Percentiles rank a stretch among this genome's conserved stretches.
Evolutionary conservation across 345 rosid species (phyloP).

Genomic region (Mallotus nudiflorus): DNA sequence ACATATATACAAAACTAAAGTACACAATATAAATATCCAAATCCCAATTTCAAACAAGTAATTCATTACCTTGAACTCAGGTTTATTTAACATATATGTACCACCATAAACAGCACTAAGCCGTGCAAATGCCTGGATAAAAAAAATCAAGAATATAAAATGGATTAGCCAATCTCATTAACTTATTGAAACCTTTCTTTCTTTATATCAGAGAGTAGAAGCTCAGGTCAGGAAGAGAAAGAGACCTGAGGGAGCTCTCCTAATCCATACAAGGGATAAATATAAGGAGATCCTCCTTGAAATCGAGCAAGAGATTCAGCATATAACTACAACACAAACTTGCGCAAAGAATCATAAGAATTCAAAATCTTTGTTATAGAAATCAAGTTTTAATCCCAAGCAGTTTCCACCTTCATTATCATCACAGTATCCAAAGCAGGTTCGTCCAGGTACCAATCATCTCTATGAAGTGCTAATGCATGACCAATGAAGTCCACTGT

Average conservation of each 20-base stretch:
- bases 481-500: constrained; percentile 89
- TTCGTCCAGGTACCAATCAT: constrained; percentile 73
- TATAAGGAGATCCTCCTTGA: constrained; percentile 91
- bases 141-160: constrained; percentile 21
- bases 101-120: constrained; percentile 94
- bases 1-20: no score
- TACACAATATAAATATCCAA: no score
- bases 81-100: constrained; percentile 96
- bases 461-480: constrained; percentile 79
- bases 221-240: no score
- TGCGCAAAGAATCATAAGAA: constrained; percentile 1
- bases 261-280: constrained; percentile 83
- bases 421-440: constrained; percentile 77
- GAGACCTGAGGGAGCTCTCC: constrained; percentile 93
- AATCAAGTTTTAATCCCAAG: no score
- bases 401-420: constrained; percentile 94
- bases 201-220: no score
- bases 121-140: constrained; percentile 96
- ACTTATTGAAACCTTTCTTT: not conserved
- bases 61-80: constrained; percentile 82
- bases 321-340: constrained; percentile 53
- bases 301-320: constrained; percentile 90
- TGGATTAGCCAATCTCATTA: constrained; percentile 14
- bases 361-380: no score
- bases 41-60: no score